Evolutionary conservation across 2,329 filamentous ascomycete genomes (phyloP).

Genomic region (Diplodia mutila): DNA sequence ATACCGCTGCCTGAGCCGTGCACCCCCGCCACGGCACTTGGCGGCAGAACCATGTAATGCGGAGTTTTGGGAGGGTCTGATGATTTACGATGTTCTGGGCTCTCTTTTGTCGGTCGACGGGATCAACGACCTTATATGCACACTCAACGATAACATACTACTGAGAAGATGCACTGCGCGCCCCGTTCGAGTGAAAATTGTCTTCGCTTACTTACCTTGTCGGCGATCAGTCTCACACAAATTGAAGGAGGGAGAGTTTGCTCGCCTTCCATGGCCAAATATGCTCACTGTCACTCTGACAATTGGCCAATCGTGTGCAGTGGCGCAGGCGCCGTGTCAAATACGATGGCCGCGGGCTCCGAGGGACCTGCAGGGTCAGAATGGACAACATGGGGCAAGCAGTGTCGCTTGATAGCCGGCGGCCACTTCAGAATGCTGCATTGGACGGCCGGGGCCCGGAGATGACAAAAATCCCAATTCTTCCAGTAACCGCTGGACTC

Average conservation of each 20-base stretch:
- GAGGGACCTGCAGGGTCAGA: not conserved
- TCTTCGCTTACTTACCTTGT: not conserved
- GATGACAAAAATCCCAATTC: slow-evolving; percentile 23
- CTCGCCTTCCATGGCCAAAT: not conserved
- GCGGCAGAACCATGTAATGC: not conserved
- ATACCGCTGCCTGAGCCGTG: slow-evolving; percentile 17
- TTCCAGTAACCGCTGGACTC: slow-evolving; percentile 14
- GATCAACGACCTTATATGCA: not conserved
- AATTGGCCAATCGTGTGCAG: not conserved
- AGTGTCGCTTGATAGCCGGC: not conserved
- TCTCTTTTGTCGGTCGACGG: not conserved
- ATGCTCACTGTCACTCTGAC: not conserved
- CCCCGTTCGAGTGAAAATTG: not conserved
- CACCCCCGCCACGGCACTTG: slow-evolving; percentile 3
- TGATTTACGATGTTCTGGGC: not conserved
- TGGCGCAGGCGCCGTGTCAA: not conserved
- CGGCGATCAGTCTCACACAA: not conserved
- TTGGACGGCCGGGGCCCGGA: not conserved
- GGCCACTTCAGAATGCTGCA: not conserved
- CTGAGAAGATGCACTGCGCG: not conserved
- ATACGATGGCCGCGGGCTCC: not conserved
- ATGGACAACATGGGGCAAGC: not conserved
- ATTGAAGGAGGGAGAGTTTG: no score
- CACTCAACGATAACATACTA: not conserved
- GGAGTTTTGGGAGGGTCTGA: not conserved